phyloP scores from a whole-genome alignment of 2,329 filamentous ascomycete genomes.

The Neofusicoccum laricinum region DNA sequence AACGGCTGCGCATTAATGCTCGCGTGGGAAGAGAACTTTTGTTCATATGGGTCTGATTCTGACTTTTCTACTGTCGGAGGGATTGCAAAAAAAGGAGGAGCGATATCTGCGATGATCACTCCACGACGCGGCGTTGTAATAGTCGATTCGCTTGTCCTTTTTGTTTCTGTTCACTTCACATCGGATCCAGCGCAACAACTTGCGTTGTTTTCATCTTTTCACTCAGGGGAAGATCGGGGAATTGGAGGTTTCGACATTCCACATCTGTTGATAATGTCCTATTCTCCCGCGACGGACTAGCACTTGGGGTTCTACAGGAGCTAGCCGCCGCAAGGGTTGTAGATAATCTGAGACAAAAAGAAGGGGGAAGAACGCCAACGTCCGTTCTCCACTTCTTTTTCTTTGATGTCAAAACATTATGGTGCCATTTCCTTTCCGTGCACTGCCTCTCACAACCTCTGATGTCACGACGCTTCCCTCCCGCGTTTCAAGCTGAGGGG shows the following conservation, averaged over 20 bases:
- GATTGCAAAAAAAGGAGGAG: neutral
- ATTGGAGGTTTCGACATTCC: neutral
- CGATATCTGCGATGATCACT: neutral
- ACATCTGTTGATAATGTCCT: too few species aligned
- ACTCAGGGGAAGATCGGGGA: neutral
- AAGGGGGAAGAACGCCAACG: too few species aligned
- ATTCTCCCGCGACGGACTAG: too few species aligned
- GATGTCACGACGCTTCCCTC: neutral
- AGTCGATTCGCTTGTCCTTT: neutral
- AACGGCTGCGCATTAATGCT: constrained; percentile 8
- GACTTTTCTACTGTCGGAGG: neutral
- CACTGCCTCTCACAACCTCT: neutral
- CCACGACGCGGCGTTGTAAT: constrained; percentile 2
- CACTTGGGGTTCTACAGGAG: neutral
- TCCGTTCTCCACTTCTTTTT: neutral
- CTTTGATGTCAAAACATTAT: neutral
- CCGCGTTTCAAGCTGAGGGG: too few species aligned
- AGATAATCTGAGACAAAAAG: neutral
- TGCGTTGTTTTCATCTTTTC: neutral
- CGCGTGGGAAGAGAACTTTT: neutral
- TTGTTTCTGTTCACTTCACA: neutral
- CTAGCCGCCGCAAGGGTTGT: neutral
- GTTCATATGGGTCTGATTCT: constrained; percentile 4
- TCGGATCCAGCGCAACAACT: neutral
- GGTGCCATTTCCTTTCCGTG: neutral